A percentile compares a stretch with the other conserved stretches of the same genome.
Evolutionary conservation across 2,329 filamentous ascomycete genomes (phyloP).

Genomic region (Emergomyces orientalis): DNA sequence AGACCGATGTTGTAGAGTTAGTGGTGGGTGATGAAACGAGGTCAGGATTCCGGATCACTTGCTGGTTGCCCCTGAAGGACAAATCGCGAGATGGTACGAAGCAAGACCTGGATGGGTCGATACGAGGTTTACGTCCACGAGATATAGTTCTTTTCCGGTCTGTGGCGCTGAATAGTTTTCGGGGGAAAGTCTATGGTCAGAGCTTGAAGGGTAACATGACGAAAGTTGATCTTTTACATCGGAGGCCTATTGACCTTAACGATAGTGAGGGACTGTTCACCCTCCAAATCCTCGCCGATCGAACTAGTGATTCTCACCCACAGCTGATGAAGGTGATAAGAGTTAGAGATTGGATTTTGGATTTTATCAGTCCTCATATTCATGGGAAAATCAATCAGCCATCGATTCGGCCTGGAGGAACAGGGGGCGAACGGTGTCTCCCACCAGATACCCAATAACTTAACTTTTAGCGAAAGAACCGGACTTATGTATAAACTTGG

Average conservation of each 20-base stretch:
- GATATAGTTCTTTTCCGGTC: constrained; percentile 75
- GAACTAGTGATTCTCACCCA: constrained; percentile 30
- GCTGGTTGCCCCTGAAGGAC: constrained; percentile 55
- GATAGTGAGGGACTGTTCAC: constrained; percentile 52
- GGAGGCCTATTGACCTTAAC: constrained; percentile 43
- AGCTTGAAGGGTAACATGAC: constrained; percentile 65
- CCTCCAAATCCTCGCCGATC: constrained; percentile 37
- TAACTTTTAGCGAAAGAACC: background rate
- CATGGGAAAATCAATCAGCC: background rate
- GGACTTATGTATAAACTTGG: background rate
- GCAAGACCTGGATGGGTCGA: constrained; percentile 32
- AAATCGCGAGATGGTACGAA: constrained; percentile 13
- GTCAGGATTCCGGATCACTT: constrained; percentile 69
- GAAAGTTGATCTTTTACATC: constrained; percentile 57
- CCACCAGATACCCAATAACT: constrained; percentile 34
- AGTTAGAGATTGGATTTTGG: constrained; percentile 66
- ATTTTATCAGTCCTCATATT: constrained; percentile 50
- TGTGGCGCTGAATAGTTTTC: constrained; percentile 67
- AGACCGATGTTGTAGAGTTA: constrained; percentile 62
- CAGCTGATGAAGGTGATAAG: constrained; percentile 55
- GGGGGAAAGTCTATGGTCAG: constrained; percentile 71
- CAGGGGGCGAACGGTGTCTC: constrained; percentile 18
- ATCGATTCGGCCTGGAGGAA: background rate
- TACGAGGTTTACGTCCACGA: constrained; percentile 50
- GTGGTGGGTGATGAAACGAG: constrained; percentile 78